phyloP scores from a whole-genome alignment of 768 basidiomycete genomes.

The Coprinopsis sp. region DNA sequence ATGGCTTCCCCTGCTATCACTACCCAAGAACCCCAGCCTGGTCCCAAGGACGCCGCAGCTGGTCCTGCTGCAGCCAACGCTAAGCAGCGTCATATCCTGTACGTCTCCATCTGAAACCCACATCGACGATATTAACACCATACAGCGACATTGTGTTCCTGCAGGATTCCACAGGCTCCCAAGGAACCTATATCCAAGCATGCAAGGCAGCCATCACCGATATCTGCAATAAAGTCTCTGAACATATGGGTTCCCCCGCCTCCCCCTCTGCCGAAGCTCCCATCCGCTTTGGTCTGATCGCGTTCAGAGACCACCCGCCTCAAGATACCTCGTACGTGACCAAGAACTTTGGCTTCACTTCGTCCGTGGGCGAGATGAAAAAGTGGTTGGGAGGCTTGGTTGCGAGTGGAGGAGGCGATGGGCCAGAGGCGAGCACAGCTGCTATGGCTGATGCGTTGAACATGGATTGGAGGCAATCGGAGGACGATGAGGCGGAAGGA shows the following conservation, averaged over 20 bases:
- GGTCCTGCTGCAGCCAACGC: no score
- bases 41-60: no score
- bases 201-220: conserved; percentile 46
- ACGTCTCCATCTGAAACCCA: no score
- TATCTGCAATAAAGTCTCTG: conserved; percentile 43
- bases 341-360: conserved; percentile 46
- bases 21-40: no score
- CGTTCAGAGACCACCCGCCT: conserved; percentile 44
- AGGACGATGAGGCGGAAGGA: no score
- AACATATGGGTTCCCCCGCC: not conserved
- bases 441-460: conserved; percentile 45
- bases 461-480: conserved; percentile 48
- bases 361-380: conserved; percentile 40
- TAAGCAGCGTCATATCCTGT: no score
- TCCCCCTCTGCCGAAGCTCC: not conserved
- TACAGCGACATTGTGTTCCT: conserved; percentile 14
- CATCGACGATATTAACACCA: no score
- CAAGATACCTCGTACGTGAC: conserved; percentile 51
- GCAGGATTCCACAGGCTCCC: conserved; percentile 38
- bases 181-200: conserved; percentile 35
- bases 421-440: conserved; percentile 55
- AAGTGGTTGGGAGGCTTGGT: conserved; percentile 37
- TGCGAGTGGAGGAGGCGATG: conserved; percentile 46
- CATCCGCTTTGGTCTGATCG: conserved; percentile 8
- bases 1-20: no score